Percentiles rank a stretch among this genome's conserved stretches.
phyloP scores from a whole-genome alignment of 192 early-diverging fungal genomes.

The Mycoemilia scoparia region DNA sequence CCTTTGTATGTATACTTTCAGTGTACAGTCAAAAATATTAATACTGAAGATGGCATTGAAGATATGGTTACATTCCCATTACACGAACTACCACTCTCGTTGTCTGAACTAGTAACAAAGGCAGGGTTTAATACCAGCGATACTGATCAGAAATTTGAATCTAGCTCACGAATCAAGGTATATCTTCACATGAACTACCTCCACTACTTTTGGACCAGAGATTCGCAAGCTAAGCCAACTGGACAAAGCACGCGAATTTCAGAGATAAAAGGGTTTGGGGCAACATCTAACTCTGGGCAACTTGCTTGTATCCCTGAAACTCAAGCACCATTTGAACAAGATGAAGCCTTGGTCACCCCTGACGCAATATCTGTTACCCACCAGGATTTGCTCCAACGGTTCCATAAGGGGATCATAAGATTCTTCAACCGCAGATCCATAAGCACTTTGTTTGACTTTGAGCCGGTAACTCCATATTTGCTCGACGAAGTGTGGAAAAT shows the following conservation, averaged over 20 bases:
- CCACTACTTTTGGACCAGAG: slow-evolving; percentile 17
- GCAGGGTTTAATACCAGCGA: slow-evolving; percentile 20
- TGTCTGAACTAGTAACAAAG: slow-evolving; percentile 23
- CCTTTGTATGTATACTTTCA: slow-evolving; percentile 25
- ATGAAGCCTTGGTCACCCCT: slow-evolving; percentile 23
- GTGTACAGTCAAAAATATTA: slow-evolving; percentile 22
- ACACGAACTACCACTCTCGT: slow-evolving; percentile 17
- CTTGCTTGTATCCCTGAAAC: neutral
- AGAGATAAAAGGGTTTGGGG: neutral
- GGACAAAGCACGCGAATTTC: neutral
- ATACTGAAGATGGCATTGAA: slow-evolving; percentile 8
- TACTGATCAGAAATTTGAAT: slow-evolving; percentile 26
- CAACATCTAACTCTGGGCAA: neutral
- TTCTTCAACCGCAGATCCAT: slow-evolving; percentile 26
- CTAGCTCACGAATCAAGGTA: slow-evolving; percentile 17
- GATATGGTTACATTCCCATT: slow-evolving; percentile 23
- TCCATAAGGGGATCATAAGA: slow-evolving; percentile 19
- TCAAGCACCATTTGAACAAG: slow-evolving; percentile 17
- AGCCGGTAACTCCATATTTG: slow-evolving; percentile 17
- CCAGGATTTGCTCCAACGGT: slow-evolving; percentile 19
- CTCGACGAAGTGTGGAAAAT: slow-evolving; percentile 30
- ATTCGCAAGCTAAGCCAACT: neutral
- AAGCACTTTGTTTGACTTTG: slow-evolving; percentile 21
- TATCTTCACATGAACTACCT: slow-evolving; percentile 26
- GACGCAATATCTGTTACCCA: slow-evolving; percentile 21